Percentiles rank a stretch among this genome's conserved stretches.
phyloP scores from a whole-genome alignment of 176 grass and related monocot genomes.

The Alloteropsis semialata region DNA sequence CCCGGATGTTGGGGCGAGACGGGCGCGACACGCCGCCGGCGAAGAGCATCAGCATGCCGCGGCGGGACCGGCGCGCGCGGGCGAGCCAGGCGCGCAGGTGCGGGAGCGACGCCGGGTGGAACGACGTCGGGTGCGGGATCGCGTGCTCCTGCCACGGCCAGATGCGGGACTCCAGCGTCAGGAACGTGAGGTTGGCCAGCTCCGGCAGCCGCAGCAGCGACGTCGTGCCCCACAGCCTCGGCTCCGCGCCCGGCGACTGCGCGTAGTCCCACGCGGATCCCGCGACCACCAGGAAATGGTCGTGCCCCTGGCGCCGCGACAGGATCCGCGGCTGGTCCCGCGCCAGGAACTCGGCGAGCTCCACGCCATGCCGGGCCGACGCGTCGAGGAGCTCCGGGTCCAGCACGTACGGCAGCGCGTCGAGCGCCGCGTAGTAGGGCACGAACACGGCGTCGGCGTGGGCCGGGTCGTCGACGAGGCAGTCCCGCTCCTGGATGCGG shows the following conservation, averaged over 20 bases:
- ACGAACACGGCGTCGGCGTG: conserved; percentile 66
- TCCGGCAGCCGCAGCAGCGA: conserved; percentile 61
- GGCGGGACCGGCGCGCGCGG: conserved; percentile 39
- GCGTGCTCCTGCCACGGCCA: conserved; percentile 96
- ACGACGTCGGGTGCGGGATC: conserved; percentile 63
- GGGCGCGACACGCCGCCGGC: conserved; percentile 31
- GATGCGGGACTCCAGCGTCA: conserved; percentile 53
- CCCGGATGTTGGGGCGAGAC: conserved; percentile 51
- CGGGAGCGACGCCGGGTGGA: conserved; percentile 51
- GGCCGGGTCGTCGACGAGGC: conserved; percentile 40
- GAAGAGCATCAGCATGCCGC: conserved; percentile 51
- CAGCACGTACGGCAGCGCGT: conserved; percentile 67
- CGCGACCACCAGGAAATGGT: conserved; percentile 69
- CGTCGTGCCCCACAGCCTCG: conserved; percentile 54
- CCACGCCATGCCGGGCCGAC: conserved; percentile 41
- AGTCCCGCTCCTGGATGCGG: conserved; percentile 47
- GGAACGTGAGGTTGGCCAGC: conserved; percentile 68
- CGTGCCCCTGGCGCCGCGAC: conserved; percentile 48
- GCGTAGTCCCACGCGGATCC: conserved; percentile 80
- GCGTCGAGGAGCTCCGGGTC: conserved; percentile 36
- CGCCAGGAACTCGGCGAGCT: conserved; percentile 46
- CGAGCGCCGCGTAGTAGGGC: conserved; percentile 80
- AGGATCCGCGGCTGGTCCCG: conserved; percentile 37
- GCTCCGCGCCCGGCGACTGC: conserved; percentile 27
- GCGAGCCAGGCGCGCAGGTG: conserved; percentile 51